Evolutionary conservation across 176 grass and related monocot species (phyloP), one percentile per base, ranked within the genome.

Genomic region (Bonia amplexicaulis): DNA sequence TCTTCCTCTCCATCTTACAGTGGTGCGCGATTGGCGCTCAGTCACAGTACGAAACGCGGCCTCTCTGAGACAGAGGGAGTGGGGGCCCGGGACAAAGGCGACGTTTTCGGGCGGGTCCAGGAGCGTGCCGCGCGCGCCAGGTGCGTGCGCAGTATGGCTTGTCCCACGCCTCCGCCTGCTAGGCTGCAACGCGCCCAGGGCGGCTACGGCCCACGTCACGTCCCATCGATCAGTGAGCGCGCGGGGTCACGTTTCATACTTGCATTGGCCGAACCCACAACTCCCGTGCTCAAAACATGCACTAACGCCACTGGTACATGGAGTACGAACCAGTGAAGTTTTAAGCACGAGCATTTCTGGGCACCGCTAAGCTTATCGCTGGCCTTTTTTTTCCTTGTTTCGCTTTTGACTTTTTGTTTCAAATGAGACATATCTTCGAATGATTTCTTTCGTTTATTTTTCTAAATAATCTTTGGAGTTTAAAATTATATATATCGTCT

Each of bases 71-170:
- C 19, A 9, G 2, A 16, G 1, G 3, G 9, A 11, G 55, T 1
- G 67, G 85, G 85, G 87, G 58, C 26, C 74, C 68, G 68, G 75
- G 76, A 84, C 76, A 89, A 89, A 84, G 81, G 39, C 87, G 75
- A 84, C 81, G 74, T 80, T 84, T 77, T 84, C 87, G 74, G 67
- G 35, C 37, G 73, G 80, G 55, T 62, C 73, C 80, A 71, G 41
- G 44, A 53, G 86, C 55, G 55, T 78, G 73, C 86, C 66, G 55
- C 44, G 61, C 48, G 59, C 12, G 60, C 46, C 57, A 45, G 26
- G 46, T 47, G 55, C 44, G 37, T 42, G 51, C 39, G 31, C 64
- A 20, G 13, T 27, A 14, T 15, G 12, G 3, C 61, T 29, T 7
- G 12, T 14, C 20, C 54, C 48, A 35, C 57, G 76, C 39, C 61